Evolutionary conservation across 345 rosid genomes (phyloP).

Genomic region (Brassica cretica): DNA sequence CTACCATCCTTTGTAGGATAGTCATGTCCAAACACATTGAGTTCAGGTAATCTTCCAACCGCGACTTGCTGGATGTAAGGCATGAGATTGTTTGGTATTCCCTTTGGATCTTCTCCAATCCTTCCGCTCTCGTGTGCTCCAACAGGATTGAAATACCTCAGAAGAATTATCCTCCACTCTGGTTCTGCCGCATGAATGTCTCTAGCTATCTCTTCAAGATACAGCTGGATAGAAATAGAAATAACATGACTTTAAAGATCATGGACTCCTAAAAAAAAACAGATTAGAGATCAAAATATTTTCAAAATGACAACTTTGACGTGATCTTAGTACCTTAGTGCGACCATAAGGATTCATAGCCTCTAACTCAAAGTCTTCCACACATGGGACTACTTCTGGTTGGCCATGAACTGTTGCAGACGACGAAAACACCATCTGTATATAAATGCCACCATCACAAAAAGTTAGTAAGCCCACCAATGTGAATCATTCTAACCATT

Average conservation of each 20-base stretch:
- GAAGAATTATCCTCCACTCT: conserved; percentile 73
- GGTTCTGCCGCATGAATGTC: conserved; percentile 84
- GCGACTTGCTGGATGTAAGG: conserved; percentile 98
- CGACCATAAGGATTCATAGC: conserved; percentile 98
- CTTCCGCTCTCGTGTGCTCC: conserved; percentile 94
- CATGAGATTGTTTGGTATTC: conserved; percentile 91
- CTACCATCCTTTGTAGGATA: conserved; percentile 90
- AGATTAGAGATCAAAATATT: not conserved
- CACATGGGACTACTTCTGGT: conserved; percentile 81
- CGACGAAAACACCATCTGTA: conserved; percentile 89
- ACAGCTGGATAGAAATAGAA: conserved; percentile 48
- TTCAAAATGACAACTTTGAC: not conserved
- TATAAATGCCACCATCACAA: not conserved
- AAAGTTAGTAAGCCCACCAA: not conserved
- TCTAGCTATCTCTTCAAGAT: conserved; percentile 88
- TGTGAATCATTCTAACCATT: not conserved
- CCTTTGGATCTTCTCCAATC: conserved; percentile 96
- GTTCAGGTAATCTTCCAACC: conserved; percentile 88
- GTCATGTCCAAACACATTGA: conserved; percentile 85
- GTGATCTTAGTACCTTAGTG: conserved; percentile 60
- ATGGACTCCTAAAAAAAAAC: no score
- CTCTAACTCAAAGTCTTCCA: conserved; percentile 63
- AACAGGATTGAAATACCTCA: conserved; percentile 93
- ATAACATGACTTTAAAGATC: no score
- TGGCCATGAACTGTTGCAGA: conserved; percentile 96